These are phyloP conservation scores for Chrysophaeum taylorii DNA, from an alignment of 352 stramenopile species.

Conservation along the genomic window DNA sequence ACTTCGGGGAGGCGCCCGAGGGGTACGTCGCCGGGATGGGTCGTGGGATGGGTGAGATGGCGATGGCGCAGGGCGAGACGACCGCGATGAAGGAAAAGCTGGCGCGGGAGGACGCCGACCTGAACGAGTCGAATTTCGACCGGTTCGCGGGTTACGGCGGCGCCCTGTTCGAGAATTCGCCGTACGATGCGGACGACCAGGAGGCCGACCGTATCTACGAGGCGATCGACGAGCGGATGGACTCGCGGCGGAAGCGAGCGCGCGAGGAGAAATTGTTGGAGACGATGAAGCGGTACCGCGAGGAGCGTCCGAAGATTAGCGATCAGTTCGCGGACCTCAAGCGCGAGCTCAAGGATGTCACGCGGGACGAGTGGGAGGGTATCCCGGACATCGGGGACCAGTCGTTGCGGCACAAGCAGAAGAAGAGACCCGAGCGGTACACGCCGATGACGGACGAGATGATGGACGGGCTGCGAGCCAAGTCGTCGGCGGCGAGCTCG, in stretches of 20 bases:
- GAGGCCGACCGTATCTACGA: slow-evolving; percentile 92
- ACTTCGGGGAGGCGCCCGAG: slow-evolving; percentile 50
- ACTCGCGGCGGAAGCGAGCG: slow-evolving; percentile 63
- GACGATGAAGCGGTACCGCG: slow-evolving; percentile 61
- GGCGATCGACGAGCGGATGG: slow-evolving; percentile 87
- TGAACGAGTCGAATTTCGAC: slow-evolving; percentile 79
- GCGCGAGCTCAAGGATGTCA: slow-evolving; percentile 72
- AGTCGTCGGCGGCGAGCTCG: slow-evolving; percentile 22
- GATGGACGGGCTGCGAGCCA: slow-evolving; percentile 49
- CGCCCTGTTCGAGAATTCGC: slow-evolving; percentile 69
- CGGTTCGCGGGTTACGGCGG: slow-evolving; percentile 73
- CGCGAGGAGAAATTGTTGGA: slow-evolving; percentile 62
- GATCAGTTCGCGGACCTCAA: slow-evolving; percentile 97
- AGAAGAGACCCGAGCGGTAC: slow-evolving; percentile 82
- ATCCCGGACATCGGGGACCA: slow-evolving; percentile 95
- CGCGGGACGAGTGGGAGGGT: slow-evolving; percentile 81
- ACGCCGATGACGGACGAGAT: slow-evolving; percentile 85
- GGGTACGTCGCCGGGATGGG: slow-evolving; percentile 72
- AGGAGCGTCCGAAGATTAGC: slow-evolving; percentile 80
- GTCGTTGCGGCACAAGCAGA: slow-evolving; percentile 76
- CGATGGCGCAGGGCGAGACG: slow-evolving; percentile 24
- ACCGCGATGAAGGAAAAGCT: slow-evolving; percentile 51
- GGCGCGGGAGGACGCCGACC: slow-evolving; percentile 68
- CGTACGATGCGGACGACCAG: slow-evolving; percentile 89
- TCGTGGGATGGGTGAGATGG: slow-evolving; percentile 44